Evolutionary conservation across 2,329 filamentous ascomycete species (phyloP).

Genomic region (Penicillium sp.): DNA sequence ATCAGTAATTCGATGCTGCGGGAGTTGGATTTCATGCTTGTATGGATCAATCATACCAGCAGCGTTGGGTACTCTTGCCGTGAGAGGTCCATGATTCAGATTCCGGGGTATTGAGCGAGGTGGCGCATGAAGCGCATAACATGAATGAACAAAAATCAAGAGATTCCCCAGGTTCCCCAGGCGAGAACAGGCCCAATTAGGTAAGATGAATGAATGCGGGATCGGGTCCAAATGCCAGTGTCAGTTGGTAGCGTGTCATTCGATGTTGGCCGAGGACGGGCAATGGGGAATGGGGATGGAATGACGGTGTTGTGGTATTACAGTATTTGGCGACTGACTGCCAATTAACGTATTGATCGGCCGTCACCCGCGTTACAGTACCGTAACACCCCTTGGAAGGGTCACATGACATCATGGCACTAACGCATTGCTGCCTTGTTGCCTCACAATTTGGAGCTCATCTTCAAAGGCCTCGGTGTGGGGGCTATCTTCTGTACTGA

Average conservation of each 20-base stretch:
- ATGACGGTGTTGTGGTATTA: slow-evolving; percentile 21
- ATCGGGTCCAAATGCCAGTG: slow-evolving; percentile 15
- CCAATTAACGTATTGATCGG: background rate
- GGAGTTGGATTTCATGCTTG: slow-evolving; percentile 14
- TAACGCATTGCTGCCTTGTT: background rate
- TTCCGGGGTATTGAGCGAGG: slow-evolving; percentile 23
- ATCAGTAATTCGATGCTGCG: slow-evolving; percentile 15
- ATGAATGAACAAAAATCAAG: slow-evolving; percentile 16
- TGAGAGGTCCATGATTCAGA: slow-evolving; percentile 68
- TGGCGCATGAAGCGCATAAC: slow-evolving; percentile 36
- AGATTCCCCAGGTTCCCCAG: background rate
- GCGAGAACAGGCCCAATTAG: slow-evolving; percentile 10
- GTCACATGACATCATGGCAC: slow-evolving; percentile 26
- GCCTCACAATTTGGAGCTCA: slow-evolving; percentile 28
- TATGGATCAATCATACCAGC: slow-evolving; percentile 67
- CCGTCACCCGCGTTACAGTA: background rate
- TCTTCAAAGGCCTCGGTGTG: slow-evolving; percentile 40
- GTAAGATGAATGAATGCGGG: slow-evolving; percentile 20
- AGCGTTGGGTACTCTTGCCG: slow-evolving; percentile 90
- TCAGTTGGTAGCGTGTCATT: slow-evolving; percentile 13
- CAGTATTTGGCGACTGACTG: background rate
- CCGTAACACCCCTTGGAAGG: background rate
- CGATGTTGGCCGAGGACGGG: slow-evolving; percentile 24
- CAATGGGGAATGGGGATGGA: slow-evolving; percentile 19
- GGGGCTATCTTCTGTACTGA: background rate